These are phyloP conservation scores for Dactylonectria macrodidyma DNA, from an alignment of 2,329 filamentous ascomycete species.

Conservation along the genomic window DNA sequence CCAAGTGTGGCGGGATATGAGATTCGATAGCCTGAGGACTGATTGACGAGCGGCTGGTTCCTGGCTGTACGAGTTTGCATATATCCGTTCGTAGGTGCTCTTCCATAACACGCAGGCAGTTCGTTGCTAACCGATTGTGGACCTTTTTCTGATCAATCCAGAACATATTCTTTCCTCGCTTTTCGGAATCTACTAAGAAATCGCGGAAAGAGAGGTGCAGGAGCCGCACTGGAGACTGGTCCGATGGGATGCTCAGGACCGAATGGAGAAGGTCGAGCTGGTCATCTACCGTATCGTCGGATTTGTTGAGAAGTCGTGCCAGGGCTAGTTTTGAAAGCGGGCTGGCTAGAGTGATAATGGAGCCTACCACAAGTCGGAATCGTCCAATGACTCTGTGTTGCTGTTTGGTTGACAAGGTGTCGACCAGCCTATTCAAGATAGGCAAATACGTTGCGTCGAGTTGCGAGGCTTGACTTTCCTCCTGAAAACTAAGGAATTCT, in stretches of 20 bases:
- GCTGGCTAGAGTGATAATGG: constrained; percentile 42
- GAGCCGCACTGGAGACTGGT: constrained; percentile 2
- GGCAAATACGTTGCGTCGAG: constrained; percentile 33
- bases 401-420: background rate
- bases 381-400: constrained; percentile 22
- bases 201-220: constrained; percentile 53
- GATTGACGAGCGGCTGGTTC: background rate
- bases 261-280: constrained; percentile 40
- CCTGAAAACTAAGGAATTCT: constrained; percentile 38
- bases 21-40: background rate
- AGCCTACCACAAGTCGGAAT: background rate
- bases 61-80: background rate
- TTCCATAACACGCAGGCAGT: background rate
- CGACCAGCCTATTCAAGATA: constrained; percentile 20
- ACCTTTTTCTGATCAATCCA: constrained; percentile 40
- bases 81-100: background rate
- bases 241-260: constrained; percentile 10
- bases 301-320: constrained; percentile 27
- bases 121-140: background rate
- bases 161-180: constrained; percentile 48
- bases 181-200: constrained; percentile 53
- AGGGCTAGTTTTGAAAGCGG: constrained; percentile 49
- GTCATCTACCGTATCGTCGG: constrained; percentile 30
- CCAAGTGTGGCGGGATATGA: background rate
- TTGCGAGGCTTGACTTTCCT: constrained; percentile 11